Evolutionary conservation across 129 eudicot species (phyloP), one percentile per base, ranked within the genome.

Genomic region (Cynara cardunculus): DNA sequence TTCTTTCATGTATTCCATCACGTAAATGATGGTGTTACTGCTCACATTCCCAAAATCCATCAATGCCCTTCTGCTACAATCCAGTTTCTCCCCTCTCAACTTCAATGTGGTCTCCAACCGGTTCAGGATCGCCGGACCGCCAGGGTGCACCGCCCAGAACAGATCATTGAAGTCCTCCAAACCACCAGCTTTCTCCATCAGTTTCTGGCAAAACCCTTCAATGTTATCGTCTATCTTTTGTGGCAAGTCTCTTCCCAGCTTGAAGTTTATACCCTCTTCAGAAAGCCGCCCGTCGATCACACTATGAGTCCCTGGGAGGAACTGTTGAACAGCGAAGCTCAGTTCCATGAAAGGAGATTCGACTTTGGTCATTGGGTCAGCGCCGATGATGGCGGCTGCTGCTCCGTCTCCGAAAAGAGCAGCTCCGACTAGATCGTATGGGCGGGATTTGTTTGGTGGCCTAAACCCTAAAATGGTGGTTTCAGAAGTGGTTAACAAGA

Each of bases 91-190:
- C 7, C 81, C 79, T 18, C 44, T 74, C 76, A 94, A 34, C 34
- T 86, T 87, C 19, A 94, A 83, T 2, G 25, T 90, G 0, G 67
- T 83, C 83, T 94, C 97, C 59, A 94, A 49, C 67, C 92, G 85
- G 91, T 94, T 92, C 76, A 94, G 78, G 18, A 93, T 93, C 6
- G 96, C 98, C 53, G 98, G 98, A 35, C 96, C 98, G 14, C 96
- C 98, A 0, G 98, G 98, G 53, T 94, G 98, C 31, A 94, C 97
- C 18, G 97, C 98, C 98, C 98, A 94, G 75, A 94, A 94, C 80
- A 95, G 6, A 3, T 92, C 97, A 39, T 94, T 92, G 4, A 78
- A 95, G 4, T 89, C 91, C 83, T 72, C 41, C 78, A 90, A 37
- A 1, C 74, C 85, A 1, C 78, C 88, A 2, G 82, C 81, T 59